A percentile compares a stretch with the other conserved stretches of the same genome.
Evolutionary conservation across 768 basidiomycete genomes (phyloP).

Genomic region (Mycena galericulata): DNA sequence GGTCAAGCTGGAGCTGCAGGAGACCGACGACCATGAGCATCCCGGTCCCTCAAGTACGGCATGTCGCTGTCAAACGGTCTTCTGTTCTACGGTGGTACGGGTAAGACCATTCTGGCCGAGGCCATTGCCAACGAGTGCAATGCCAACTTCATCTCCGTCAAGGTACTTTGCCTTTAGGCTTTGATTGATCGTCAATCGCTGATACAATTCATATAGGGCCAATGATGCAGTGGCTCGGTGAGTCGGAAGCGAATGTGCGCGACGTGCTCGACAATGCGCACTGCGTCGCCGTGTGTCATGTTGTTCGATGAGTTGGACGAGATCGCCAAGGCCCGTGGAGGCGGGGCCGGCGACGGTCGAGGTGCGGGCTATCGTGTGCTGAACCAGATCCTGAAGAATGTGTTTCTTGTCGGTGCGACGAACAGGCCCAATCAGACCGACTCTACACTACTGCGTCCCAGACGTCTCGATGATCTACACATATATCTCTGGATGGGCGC

Average conservation of each 20-base stretch:
- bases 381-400: slow-evolving; percentile 97
- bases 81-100: slow-evolving; percentile 99
- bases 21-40: slow-evolving; percentile 99
- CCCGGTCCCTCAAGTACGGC: slow-evolving; percentile 99
- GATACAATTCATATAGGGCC: slow-evolving; percentile 66
- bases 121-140: slow-evolving; percentile 99
- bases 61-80: slow-evolving; percentile 99
- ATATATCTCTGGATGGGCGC: slow-evolving; percentile 98
- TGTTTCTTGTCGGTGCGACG: slow-evolving; percentile 98
- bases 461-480: slow-evolving; percentile 99
- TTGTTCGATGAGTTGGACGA: slow-evolving; percentile 99
- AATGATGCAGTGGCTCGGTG: slow-evolving; percentile 99
- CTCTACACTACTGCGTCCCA: slow-evolving; percentile 91
- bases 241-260: slow-evolving; percentile 99
- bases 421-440: slow-evolving; percentile 98
- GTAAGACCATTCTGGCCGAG: slow-evolving; percentile 98
- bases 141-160: slow-evolving; percentile 99
- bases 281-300: slow-evolving; percentile 99
- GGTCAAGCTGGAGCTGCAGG: slow-evolving; percentile 99
- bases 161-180: slow-evolving; percentile 61
- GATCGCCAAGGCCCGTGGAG: slow-evolving; percentile 97
- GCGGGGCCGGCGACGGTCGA: slow-evolving; percentile 87
- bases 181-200: slow-evolving; percentile 7
- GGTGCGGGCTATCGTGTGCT: slow-evolving; percentile 98
- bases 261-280: slow-evolving; percentile 99